phyloP scores from a whole-genome alignment of 2,329 filamentous ascomycete genomes.

The Paracoccidioides lutzii region DNA sequence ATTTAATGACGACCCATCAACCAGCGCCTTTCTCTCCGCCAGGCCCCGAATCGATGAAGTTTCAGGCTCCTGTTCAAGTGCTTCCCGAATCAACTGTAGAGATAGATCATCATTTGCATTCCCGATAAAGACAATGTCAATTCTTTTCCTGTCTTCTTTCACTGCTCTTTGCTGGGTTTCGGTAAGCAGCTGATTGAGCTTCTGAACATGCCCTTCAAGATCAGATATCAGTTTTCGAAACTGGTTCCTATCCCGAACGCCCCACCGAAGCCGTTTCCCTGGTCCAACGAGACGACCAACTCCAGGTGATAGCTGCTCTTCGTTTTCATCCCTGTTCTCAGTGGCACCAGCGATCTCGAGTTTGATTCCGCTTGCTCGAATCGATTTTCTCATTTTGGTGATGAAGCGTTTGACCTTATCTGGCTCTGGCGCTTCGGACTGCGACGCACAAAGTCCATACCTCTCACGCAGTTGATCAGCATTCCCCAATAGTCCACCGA shows the following conservation, averaged over 20 bases:
- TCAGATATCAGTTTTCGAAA: neutral
- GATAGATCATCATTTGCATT: neutral
- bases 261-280: neutral
- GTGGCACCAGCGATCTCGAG: neutral
- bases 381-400: slow-evolving; percentile 1
- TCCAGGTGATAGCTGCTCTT: neutral
- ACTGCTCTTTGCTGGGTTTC: neutral
- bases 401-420: slow-evolving; percentile 1
- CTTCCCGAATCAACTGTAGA: neutral
- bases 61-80: neutral
- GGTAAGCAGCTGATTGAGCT: neutral
- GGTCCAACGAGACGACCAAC: neutral
- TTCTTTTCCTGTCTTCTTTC: neutral
- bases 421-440: neutral
- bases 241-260: neutral
- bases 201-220: neutral
- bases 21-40: neutral
- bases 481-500: neutral
- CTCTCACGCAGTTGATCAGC: neutral
- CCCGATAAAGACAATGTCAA: neutral
- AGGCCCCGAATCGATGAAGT: neutral
- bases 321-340: neutral
- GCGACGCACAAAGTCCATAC: neutral
- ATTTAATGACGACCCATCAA: neutral
- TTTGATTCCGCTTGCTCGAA: slow-evolving; percentile 2